Percentiles rank a stretch among this genome's conserved stretches.
Conservation (phyloP, 2,329 filamentous ascomycete genomes). For the Geosmithia morbida region DNA sequence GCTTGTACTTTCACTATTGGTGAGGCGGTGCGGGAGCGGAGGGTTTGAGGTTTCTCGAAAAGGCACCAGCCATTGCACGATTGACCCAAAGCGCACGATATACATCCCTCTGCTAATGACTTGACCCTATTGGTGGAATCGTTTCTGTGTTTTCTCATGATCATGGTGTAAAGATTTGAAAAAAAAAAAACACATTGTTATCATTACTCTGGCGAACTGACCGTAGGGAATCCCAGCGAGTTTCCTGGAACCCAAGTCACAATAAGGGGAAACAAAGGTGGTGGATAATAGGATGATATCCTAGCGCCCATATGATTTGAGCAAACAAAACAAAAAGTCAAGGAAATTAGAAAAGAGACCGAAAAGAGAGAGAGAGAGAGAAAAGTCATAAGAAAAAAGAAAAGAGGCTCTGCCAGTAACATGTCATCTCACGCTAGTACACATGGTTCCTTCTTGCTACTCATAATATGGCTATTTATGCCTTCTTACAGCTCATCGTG, state of each 20-base stretch:
- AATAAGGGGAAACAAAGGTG: background rate
- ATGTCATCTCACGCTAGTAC: background rate
- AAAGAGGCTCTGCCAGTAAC: background rate
- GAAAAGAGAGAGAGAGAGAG: background rate
- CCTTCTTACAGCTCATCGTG: constrained; percentile 65
- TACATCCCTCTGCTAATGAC: too few relatives aligned
- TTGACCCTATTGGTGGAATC: too few relatives aligned
- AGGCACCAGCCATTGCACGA: too few relatives aligned
- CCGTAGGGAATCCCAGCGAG: background rate
- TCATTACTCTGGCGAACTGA: background rate
- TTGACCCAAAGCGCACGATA: too few relatives aligned
- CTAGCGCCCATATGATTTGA: constrained; percentile 12
- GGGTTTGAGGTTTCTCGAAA: too few relatives aligned
- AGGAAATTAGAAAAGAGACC: too few relatives aligned
- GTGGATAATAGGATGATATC: background rate
- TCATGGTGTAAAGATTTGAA: background rate
- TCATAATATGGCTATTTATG: constrained; percentile 7
- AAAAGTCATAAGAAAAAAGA: background rate
- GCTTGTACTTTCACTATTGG: too few relatives aligned
- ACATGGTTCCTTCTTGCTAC: constrained; percentile 1
- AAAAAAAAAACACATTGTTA: background rate
- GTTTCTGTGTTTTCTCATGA: too few relatives aligned
- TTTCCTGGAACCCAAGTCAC: background rate
- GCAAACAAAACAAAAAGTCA: too few relatives aligned
- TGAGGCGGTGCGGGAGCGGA: too few relatives aligned